These are phyloP conservation scores for Nadsonia commutata DNA, from an alignment of 1,139 yeast genomes.

Conservation along the genomic window DNA sequence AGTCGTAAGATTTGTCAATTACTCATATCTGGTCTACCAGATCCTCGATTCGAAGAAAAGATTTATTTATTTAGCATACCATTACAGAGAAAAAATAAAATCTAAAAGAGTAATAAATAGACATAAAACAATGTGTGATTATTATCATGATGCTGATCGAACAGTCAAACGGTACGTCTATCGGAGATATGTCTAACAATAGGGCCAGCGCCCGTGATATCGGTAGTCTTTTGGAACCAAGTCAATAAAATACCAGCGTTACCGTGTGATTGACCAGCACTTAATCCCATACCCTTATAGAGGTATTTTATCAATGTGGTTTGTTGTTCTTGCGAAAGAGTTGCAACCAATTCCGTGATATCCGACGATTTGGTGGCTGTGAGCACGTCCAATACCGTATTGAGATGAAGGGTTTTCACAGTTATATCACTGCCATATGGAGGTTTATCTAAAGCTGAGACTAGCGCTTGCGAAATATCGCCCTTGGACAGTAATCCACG, in stretches of 20 bases:
- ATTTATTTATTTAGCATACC: no score
- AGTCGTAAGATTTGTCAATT: no score
- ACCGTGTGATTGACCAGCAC: slow-evolving; percentile 52
- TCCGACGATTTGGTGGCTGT: slow-evolving; percentile 64
- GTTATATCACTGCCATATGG: slow-evolving; percentile 66
- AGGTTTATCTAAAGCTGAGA: slow-evolving; percentile 49
- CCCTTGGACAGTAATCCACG: slow-evolving; percentile 60
- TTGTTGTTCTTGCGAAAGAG: slow-evolving; percentile 48
- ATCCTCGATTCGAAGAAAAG: no score
- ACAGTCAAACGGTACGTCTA: slow-evolving; percentile 51
- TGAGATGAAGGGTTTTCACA: slow-evolving; percentile 36
- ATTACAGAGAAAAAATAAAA: no score
- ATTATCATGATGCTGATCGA: not conserved
- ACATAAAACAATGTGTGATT: not conserved
- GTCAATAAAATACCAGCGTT: slow-evolving; percentile 75
- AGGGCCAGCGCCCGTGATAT: slow-evolving; percentile 75
- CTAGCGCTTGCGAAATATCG: slow-evolving; percentile 51
- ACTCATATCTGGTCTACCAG: no score
- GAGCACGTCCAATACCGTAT: slow-evolving; percentile 60
- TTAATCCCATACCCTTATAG: slow-evolving; percentile 70
- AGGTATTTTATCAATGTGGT: slow-evolving; percentile 73
- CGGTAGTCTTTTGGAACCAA: slow-evolving; percentile 89
- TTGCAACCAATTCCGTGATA: slow-evolving; percentile 43
- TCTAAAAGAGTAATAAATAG: no score
- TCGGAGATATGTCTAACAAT: slow-evolving; percentile 77